A percentile compares a stretch with the other conserved stretches of the same genome.
Evolutionary conservation across 1,284 basidiomycete genomes (phyloP).

Genomic region (Moesziomyces aphidis): DNA sequence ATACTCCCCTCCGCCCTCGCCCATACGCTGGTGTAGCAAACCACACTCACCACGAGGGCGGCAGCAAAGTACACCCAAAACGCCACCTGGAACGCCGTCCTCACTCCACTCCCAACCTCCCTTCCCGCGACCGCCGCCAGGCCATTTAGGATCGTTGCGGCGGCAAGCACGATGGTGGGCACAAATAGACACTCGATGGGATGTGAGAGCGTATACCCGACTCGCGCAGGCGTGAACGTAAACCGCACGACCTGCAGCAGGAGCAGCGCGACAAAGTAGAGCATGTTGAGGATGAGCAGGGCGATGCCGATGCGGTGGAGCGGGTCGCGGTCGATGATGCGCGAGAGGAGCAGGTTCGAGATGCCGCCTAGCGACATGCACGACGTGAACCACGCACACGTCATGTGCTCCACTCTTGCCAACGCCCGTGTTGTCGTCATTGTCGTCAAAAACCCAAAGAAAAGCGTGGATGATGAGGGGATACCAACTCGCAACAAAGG

Average conservation of each 20-base stretch:
- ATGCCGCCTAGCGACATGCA: conserved; percentile 40
- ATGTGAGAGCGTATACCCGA: conserved; percentile 19
- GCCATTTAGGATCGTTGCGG: conserved; percentile 30
- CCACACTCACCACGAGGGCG: conserved; percentile 3
- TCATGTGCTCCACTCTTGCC: conserved; percentile 22
- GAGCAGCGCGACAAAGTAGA: conserved; percentile 18
- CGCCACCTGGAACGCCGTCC: background rate
- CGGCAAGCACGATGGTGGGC: conserved; percentile 25
- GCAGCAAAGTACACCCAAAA: conserved; percentile 37
- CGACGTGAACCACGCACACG: conserved; percentile 39
- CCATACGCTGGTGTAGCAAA: conserved; percentile 20
- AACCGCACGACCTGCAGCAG: conserved; percentile 21
- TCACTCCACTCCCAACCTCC: background rate
- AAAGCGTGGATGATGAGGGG: background rate
- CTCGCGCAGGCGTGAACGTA: conserved; percentile 2
- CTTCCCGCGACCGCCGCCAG: background rate
- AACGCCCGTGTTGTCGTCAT: background rate
- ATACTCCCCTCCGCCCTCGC: conserved; percentile 14
- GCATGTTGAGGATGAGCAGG: conserved; percentile 23
- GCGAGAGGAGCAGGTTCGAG: conserved; percentile 24
- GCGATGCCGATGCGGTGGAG: conserved; percentile 17
- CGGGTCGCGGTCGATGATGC: conserved; percentile 10
- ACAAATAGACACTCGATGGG: conserved; percentile 47
- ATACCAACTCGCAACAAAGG: too few relatives aligned
- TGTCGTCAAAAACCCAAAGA: background rate